These are phyloP conservation scores for Cyathus pygmaeus DNA, from an alignment of 1,284 basidiomycete species.

Conservation along the genomic window DNA sequence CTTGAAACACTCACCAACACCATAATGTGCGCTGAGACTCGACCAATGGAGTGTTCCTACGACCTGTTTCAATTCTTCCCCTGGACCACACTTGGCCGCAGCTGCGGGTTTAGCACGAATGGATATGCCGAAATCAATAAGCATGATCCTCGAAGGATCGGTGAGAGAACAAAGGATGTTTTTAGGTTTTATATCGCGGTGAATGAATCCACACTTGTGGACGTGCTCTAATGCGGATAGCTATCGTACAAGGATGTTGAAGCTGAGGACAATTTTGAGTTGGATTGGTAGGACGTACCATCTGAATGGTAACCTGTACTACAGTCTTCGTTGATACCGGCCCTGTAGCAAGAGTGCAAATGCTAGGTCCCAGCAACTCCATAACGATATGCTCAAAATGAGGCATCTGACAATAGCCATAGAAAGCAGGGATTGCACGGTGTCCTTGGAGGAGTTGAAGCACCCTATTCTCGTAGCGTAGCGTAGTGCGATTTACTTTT, in stretches of 20 bases:
- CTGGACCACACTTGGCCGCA: too few species aligned
- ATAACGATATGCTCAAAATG: conserved; percentile 36
- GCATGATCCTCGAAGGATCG: not conserved
- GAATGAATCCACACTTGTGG: too few species aligned
- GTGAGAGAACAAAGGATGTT: not conserved
- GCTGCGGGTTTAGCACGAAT: too few species aligned
- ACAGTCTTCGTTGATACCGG: too few species aligned
- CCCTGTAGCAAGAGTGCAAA: not conserved
- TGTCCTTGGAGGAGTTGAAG: conserved; percentile 30
- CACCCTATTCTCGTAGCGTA: conserved; percentile 23
- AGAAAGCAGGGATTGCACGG: conserved; percentile 31
- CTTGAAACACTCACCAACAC: not conserved
- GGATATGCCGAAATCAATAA: not conserved
- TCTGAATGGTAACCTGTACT: too few species aligned
- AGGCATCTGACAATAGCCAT: conserved; percentile 30
- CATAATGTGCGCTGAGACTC: not conserved
- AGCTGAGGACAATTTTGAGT: too few species aligned
- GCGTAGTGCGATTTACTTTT: conserved; percentile 10
- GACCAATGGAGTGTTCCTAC: not conserved
- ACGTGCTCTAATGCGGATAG: not conserved
- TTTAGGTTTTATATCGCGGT: too few species aligned
- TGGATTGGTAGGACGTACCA: too few species aligned
- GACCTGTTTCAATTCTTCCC: not conserved
- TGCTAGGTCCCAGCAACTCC: conserved; percentile 18
- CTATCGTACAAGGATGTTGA: not conserved